A percentile compares a stretch with the other conserved stretches of the same genome.
Evolutionary conservation across 148 eudicot genomes (phyloP).

Genomic region (Gaultheria prostrata): DNA sequence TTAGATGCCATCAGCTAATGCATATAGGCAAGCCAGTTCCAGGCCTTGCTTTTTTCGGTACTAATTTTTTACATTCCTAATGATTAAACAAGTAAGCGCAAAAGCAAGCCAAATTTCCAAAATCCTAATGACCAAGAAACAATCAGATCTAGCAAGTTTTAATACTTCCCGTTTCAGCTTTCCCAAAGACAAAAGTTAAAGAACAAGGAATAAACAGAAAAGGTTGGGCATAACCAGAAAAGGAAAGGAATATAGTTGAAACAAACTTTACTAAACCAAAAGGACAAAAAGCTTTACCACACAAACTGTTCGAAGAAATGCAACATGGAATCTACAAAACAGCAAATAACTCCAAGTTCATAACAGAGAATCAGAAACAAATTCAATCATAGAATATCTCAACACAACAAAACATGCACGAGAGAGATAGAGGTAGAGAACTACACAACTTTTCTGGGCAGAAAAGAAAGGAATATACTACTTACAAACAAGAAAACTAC

Average conservation of each 20-base stretch:
- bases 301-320: slow-evolving; percentile 36
- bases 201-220: neutral
- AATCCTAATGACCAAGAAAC: neutral
- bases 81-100: neutral
- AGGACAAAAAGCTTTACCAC: neutral
- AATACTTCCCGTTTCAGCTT: neutral
- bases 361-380: neutral
- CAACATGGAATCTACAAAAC: neutral
- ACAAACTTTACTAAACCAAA: neutral
- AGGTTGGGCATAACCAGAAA: neutral
- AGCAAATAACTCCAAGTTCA: neutral
- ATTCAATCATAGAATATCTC: neutral
- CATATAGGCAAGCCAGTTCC: neutral
- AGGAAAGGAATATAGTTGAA: neutral
- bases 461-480: too few relatives aligned
- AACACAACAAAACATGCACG: too few relatives aligned
- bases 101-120: neutral
- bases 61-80: neutral
- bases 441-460: too few relatives aligned
- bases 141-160: slow-evolving; percentile 11
- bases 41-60: neutral
- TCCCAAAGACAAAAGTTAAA: neutral
- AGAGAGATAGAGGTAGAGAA: neutral
- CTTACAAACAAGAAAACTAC: too few relatives aligned
- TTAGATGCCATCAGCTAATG: neutral